A percentile compares a stretch with the other conserved stretches of the same genome.
Conservation (phyloP, 495 filamentous ascomycete genomes). For the Geoglossum glabrum region DNA sequence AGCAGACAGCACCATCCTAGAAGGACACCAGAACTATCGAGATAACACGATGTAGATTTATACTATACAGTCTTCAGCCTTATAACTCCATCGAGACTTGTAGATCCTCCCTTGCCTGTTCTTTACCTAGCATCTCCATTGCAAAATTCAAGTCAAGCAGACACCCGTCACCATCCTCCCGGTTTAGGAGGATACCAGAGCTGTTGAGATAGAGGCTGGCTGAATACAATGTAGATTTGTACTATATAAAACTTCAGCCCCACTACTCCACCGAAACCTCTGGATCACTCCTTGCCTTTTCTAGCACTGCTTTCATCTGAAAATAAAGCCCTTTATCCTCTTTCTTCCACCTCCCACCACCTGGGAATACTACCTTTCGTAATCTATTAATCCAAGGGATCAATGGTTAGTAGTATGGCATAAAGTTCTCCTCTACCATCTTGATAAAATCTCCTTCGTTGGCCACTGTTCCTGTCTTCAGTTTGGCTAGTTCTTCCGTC, state of each 20-base stretch:
- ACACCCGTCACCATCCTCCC: not conserved
- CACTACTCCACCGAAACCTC: not conserved
- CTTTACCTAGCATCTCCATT: too few species aligned
- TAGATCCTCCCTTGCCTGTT: too few species aligned
- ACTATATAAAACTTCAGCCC: not conserved
- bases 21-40: too few species aligned
- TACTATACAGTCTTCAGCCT: too few species aligned
- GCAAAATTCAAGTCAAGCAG: not conserved
- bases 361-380: too few species aligned
- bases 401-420: too few species aligned
- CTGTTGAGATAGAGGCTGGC: not conserved
- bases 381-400: too few species aligned
- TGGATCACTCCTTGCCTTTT: not conserved
- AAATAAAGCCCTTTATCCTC: too few species aligned
- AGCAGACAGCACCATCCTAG: too few species aligned
- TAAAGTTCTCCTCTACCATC: not conserved
- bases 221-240: not conserved
- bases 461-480: constrained; percentile 8
- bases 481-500: constrained; percentile 8
- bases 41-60: too few species aligned
- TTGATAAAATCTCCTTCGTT: constrained; percentile 8
- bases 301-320: not conserved
- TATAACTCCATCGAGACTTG: too few species aligned
- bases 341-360: too few species aligned
- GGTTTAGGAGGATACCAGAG: not conserved